Percentiles rank a stretch among this genome's conserved stretches.
These are phyloP conservation scores for Nigrospora sphaerica DNA, from an alignment of 2,329 filamentous ascomycete genomes.

Conservation along the genomic window DNA sequence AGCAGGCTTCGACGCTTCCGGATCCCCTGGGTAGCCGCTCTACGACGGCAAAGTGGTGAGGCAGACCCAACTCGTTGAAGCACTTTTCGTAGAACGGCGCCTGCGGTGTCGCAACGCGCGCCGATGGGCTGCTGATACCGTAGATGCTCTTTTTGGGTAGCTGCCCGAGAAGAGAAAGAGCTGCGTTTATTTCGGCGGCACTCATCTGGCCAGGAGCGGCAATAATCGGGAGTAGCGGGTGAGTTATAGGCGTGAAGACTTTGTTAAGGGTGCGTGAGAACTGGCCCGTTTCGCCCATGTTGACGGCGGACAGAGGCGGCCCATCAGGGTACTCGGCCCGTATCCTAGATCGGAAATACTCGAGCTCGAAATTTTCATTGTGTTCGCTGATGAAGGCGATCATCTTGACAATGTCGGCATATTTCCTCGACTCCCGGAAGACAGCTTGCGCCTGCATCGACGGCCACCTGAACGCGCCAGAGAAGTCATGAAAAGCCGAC, in stretches of 20 bases:
- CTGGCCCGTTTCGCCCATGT: constrained; percentile 83
- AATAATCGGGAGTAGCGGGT: constrained; percentile 75
- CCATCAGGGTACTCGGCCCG: constrained; percentile 59
- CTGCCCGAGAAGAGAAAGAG: constrained; percentile 71
- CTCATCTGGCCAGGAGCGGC: constrained; percentile 82
- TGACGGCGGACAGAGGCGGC: constrained; percentile 74
- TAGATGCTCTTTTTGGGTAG: constrained; percentile 75
- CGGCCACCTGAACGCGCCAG: constrained; percentile 76
- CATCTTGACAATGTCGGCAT: constrained; percentile 87
- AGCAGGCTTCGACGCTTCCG: constrained; percentile 62
- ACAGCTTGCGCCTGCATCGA: constrained; percentile 64
- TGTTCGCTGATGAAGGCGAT: constrained; percentile 75
- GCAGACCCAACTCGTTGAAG: constrained; percentile 77
- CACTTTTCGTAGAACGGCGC: constrained; percentile 83
- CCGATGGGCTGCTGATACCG: constrained; percentile 65
- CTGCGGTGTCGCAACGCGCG: constrained; percentile 58
- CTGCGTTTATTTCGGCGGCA: constrained; percentile 76
- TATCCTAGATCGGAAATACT: constrained; percentile 78
- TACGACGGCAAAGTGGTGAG: constrained; percentile 70
- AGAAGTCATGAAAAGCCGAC: constrained; percentile 89
- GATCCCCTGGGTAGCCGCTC: constrained; percentile 61
- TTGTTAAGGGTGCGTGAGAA: constrained; percentile 78
- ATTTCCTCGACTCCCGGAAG: constrained; percentile 64
- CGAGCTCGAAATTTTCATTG: constrained; percentile 84
- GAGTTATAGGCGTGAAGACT: constrained; percentile 82